Evolutionary conservation across 139 green algal species (phyloP).

Genomic region (Pseudopediastrum boryanum): DNA sequence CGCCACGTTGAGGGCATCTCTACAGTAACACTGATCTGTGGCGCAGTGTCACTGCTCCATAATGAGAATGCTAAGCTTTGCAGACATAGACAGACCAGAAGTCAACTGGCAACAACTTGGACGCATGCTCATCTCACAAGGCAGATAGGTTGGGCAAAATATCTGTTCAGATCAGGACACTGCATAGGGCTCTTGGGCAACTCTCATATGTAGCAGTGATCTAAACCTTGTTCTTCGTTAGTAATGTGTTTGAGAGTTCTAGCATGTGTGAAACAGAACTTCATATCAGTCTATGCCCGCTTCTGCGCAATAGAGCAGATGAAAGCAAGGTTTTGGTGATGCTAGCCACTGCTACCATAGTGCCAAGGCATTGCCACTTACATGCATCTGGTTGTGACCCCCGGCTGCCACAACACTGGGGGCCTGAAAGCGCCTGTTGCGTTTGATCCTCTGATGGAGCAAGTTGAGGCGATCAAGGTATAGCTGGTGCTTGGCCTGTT

Average conservation of each 20-base stretch:
- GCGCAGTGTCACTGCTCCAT: neutral
- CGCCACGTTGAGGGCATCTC: neutral
- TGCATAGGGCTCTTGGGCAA: no score
- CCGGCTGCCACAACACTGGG: no score
- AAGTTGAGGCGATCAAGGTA: conserved; percentile 76
- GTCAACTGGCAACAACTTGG: neutral
- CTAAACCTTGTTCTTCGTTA: no score
- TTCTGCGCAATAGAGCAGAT: neutral
- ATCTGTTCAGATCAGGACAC: no score
- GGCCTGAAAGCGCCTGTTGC: conserved; percentile 70
- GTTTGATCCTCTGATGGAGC: conserved; percentile 75
- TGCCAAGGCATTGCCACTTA: neutral
- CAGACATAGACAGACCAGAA: neutral
- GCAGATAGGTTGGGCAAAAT: no score
- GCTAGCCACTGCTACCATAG: neutral
- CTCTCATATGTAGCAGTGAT: neutral
- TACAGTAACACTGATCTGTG: neutral
- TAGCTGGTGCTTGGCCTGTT: conserved; percentile 74
- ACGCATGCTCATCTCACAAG: no score
- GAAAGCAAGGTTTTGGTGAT: neutral
- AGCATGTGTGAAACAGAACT: no score
- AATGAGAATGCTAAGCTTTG: neutral
- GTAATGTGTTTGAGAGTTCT: no score
- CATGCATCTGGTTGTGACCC: conserved; percentile 29
- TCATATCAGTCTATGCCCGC: no score